Evolutionary conservation across 306 rosid genomes (phyloP), one percentile per base, ranked within the genome.

Genomic region (Acacia acuminata): DNA sequence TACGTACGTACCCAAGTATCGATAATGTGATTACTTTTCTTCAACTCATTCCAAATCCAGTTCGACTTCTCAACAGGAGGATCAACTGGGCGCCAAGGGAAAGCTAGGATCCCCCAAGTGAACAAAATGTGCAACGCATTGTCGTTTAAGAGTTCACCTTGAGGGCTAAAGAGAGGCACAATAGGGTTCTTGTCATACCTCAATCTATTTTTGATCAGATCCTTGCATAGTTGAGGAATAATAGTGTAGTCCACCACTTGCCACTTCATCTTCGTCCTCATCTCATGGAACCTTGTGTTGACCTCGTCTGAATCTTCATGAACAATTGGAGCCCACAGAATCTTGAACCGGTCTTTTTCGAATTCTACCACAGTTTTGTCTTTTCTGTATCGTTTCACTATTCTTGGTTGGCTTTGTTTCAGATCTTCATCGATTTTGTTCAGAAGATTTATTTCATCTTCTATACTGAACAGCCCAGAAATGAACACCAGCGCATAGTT

Each of bases 121-220:
- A 87, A 87, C 24, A 87, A 79, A 86, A 87, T 71, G 80, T 87
- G 90, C 86, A 82, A 71, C 0, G 90, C 85, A 79, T 87, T 65
- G 36, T 2, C 4, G 78, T 87, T 84, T 1, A 79, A 80, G 1
- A 82, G 25, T 30, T 51, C 34, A 0, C 90, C 90, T 73, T 79
- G 84, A 66, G 76, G 84, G 68, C 82, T 82, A 63, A 87, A 22
- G 40, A 87, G 86, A 11, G 88, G 88, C 20, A 85, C 63, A 4
- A 84, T 82, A 11, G 90, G 90, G 22, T 87, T 84, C 27, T 84
- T 72, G 83, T 76, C 70, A 58, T 82, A 84, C 65, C 34, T 68
- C 68, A 84, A 42, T 38, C 68, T 70, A 27, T 84, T 83, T 32
- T 75, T 76, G 70, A 84, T 82, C 17, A 84, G 72, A 24, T 22